These are phyloP conservation scores for Termitomyces sp. DNA, from an alignment of 768 basidiomycete species.

Conservation along the genomic window DNA sequence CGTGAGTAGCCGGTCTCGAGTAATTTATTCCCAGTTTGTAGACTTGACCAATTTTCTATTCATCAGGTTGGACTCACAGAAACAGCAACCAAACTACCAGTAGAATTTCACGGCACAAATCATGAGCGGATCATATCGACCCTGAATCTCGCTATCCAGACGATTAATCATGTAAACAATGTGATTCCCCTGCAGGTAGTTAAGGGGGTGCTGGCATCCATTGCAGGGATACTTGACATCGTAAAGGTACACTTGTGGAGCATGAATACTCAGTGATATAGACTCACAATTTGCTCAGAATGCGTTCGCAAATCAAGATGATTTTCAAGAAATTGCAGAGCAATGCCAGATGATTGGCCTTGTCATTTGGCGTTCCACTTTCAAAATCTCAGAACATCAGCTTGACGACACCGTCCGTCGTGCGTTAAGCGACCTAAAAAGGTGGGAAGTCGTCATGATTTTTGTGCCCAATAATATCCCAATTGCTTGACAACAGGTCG, in stretches of 20 bases:
- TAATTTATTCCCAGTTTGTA: too few relatives aligned
- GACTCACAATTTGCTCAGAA: not conserved
- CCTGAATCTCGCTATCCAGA: too few relatives aligned
- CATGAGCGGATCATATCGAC: too few relatives aligned
- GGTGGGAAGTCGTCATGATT: not conserved
- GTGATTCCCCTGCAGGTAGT: not conserved
- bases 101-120: too few relatives aligned
- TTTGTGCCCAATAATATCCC: not conserved
- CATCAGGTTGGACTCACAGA: too few relatives aligned
- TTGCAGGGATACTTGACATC: not conserved
- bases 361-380: conserved; percentile 4
- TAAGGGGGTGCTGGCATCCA: not conserved
- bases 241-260: not conserved
- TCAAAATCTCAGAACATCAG: not conserved
- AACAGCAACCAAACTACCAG: too few relatives aligned
- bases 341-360: conserved; percentile 10
- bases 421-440: not conserved
- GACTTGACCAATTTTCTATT: too few relatives aligned
- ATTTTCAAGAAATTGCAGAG: conserved; percentile 6
- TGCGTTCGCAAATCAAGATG: conserved; percentile 2
- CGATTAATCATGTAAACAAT: too few relatives aligned
- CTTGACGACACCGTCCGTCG: not conserved
- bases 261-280: not conserved
- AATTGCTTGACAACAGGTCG: not conserved
- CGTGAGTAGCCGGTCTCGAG: too few relatives aligned